Percentiles rank a stretch among this genome's conserved stretches.
Conservation (phyloP, 139 green algal species). For the Astrephomene gubernaculifera region DNA sequence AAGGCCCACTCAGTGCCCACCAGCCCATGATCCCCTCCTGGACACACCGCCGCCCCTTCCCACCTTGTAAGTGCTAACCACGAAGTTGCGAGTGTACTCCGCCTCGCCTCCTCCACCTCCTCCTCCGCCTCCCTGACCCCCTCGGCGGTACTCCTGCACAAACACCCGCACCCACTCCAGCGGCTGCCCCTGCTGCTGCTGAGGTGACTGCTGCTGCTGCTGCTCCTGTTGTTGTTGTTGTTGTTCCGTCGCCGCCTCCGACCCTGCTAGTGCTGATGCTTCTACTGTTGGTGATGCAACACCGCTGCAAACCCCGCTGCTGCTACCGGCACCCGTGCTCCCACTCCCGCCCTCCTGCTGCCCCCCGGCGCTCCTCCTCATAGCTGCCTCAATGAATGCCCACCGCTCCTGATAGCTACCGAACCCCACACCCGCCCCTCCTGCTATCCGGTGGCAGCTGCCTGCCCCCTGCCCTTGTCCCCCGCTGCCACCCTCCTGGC, state of each 20-base stretch:
- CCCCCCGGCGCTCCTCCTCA: background rate
- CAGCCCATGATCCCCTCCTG: no score
- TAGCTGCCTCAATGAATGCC: background rate
- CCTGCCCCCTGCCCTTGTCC: no score
- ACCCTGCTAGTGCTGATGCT: background rate
- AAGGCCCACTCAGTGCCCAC: background rate
- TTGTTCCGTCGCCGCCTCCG: background rate
- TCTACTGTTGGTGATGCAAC: background rate
- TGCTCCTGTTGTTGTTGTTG: slow-evolving; percentile 17
- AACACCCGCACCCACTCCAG: slow-evolving; percentile 46
- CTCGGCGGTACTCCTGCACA: slow-evolving; percentile 40
- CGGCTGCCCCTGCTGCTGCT: background rate
- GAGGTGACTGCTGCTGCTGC: slow-evolving; percentile 19
- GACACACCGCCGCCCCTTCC: no score
- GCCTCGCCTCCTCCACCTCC: background rate
- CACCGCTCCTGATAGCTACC: no score
- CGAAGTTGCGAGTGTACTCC: slow-evolving; percentile 52
- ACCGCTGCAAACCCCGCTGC: background rate
- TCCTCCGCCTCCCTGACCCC: background rate
- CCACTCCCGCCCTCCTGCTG: no score
- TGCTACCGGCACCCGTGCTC: no score
- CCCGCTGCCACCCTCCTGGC: no score
- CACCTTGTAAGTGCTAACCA: slow-evolving; percentile 51
- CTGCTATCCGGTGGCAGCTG: no score
- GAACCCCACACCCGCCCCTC: no score